These are phyloP conservation scores for Rhizoclosmatium globosum DNA, from an alignment of 192 early-diverging fungal species.

Conservation along the genomic window DNA sequence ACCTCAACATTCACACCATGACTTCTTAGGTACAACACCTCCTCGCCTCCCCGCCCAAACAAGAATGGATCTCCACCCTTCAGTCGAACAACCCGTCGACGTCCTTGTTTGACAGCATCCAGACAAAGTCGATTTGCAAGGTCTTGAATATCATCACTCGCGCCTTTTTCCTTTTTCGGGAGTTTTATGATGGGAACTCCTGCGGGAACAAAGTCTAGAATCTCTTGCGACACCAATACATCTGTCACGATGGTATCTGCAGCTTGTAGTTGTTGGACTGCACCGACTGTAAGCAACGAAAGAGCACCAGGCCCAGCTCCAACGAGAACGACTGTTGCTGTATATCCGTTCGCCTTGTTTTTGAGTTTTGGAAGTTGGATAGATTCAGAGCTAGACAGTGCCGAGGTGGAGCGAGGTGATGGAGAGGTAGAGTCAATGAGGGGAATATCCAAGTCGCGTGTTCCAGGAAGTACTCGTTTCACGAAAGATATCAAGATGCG, in stretches of 20 bases:
- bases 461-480: neutral
- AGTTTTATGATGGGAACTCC: constrained; percentile 63
- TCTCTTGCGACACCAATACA: constrained; percentile 42
- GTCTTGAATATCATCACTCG: constrained; percentile 77
- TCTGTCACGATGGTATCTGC: constrained; percentile 90
- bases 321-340: constrained; percentile 59
- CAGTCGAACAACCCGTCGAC: constrained; percentile 79
- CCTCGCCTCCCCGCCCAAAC: constrained; percentile 93
- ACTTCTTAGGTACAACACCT: constrained; percentile 75
- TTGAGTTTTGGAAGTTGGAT: constrained; percentile 8
- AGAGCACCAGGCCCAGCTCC: constrained; percentile 91
- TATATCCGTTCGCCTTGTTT: neutral
- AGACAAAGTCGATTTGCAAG: constrained; percentile 78
- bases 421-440: neutral
- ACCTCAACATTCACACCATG: constrained; percentile 73
- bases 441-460: no score
- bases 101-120: constrained; percentile 65
- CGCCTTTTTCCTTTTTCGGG: constrained; percentile 74
- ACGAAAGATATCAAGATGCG: neutral
- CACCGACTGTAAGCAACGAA: constrained; percentile 72
- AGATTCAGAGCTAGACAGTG: neutral
- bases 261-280: constrained; percentile 51
- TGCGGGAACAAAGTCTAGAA: constrained; percentile 70
- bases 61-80: constrained; percentile 95
- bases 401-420: neutral